Percentiles rank a stretch among this genome's conserved stretches.
These are phyloP conservation scores for Solanum ossicruentum DNA, from an alignment of 257 asterid species.

Conservation along the genomic window DNA sequence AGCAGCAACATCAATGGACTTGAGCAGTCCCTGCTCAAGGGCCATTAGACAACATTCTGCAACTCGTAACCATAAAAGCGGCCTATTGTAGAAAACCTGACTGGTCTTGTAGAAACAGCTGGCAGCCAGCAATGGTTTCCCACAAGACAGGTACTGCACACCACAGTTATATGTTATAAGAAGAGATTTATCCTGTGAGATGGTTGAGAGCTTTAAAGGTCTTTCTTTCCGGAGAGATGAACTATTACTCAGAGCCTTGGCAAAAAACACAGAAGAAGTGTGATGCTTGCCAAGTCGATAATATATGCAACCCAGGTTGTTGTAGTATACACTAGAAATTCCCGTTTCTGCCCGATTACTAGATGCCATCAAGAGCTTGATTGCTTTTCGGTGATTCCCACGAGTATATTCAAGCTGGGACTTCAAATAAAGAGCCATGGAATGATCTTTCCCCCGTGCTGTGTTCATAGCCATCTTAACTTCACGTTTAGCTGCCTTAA, in stretches of 20 bases:
- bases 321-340: slow-evolving; percentile 61
- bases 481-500: slow-evolving; percentile 87
- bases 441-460: slow-evolving; percentile 70
- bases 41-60: slow-evolving; percentile 95
- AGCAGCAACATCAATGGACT: slow-evolving; percentile 12
- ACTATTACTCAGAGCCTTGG: slow-evolving; percentile 56
- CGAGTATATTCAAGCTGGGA: slow-evolving; percentile 92
- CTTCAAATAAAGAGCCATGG: slow-evolving; percentile 70
- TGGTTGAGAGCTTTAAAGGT: slow-evolving; percentile 41
- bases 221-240: slow-evolving; percentile 42
- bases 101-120: slow-evolving; percentile 63
- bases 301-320: slow-evolving; percentile 85
- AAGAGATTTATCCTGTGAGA: slow-evolving; percentile 61
- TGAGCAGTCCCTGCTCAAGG: slow-evolving; percentile 56
- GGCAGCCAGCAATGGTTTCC: slow-evolving; percentile 70
- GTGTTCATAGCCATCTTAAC: slow-evolving; percentile 84
- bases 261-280: slow-evolving; percentile 51
- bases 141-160: slow-evolving; percentile 58
- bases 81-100: slow-evolving; percentile 38
- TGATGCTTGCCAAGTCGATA: slow-evolving; percentile 66
- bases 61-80: slow-evolving; percentile 74
- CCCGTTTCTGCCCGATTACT: slow-evolving; percentile 41
- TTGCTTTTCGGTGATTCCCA: slow-evolving; percentile 65
- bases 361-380: slow-evolving; percentile 76
- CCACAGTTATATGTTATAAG: slow-evolving; percentile 70